These are phyloP conservation scores for Oenanthe sinensis DNA, from an alignment of 129 eudicot genomes.

Conservation along the genomic window DNA sequence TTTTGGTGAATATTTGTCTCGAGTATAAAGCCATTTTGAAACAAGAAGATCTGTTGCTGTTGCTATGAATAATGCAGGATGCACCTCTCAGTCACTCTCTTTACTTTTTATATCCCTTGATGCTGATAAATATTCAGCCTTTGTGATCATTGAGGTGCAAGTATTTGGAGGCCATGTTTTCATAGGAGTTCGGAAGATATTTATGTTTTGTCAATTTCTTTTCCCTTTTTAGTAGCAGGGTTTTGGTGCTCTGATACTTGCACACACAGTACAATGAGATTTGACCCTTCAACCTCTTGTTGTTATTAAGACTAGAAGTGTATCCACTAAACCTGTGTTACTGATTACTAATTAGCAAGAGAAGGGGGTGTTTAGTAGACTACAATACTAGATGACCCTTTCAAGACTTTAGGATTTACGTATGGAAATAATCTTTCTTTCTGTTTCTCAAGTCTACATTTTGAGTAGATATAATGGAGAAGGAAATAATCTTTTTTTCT, in stretches of 20 bases:
- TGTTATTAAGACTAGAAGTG: too few species aligned
- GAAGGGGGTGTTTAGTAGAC: neutral
- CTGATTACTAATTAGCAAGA: too few species aligned
- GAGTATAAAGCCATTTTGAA: neutral
- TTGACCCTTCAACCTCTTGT: neutral
- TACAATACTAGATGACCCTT: neutral
- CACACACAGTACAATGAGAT: too few species aligned
- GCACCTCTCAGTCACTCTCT: neutral
- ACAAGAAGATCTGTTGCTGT: neutral
- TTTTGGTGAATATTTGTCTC: neutral
- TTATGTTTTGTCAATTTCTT: neutral
- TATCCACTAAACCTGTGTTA: neutral
- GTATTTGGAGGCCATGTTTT: neutral
- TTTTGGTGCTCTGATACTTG: neutral
- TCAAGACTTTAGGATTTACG: neutral
- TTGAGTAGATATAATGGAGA: neutral
- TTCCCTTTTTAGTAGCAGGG: neutral
- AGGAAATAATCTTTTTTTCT: neutral
- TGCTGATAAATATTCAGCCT: neutral
- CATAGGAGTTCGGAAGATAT: neutral
- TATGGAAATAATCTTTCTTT: neutral
- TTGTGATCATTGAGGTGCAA: neutral
- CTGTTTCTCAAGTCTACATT: neutral
- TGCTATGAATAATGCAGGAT: constrained; percentile 3
- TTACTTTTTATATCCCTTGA: neutral